Evolutionary conservation across 2,329 filamentous ascomycete species (phyloP), one percentile per base, ranked within the genome.

Genomic region (Penicillium sp.): DNA sequence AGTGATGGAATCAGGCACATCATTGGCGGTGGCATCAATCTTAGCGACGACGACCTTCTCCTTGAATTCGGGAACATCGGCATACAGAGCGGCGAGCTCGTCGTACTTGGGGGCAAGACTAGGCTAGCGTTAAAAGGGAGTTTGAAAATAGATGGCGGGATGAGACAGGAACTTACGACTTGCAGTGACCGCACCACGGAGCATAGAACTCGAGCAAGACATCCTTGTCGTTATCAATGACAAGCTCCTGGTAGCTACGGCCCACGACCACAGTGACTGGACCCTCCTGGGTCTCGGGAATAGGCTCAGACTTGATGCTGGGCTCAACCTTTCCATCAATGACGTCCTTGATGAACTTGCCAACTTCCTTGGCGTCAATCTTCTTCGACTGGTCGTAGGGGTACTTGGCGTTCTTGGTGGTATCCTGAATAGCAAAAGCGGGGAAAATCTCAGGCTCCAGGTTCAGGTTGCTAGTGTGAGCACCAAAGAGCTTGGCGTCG

Each of bases 121-220:
- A 55, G 27, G 53, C 54, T 12, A 44, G 7, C 4, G 46, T 54
- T 40, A 54, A 46, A 35, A 37, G 20, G 22, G 18, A 26, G 15
- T 18, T 6, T 31, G 15, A 49, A 22, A 40, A 18, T 18, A 29
- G 27, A 37, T 18, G 23, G 51, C 4, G 23, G 29, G 6, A 26
- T 6, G 12, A 22, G 8, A 40, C 20, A 18, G 6, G 29, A 9
- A 74, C 78, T 71, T 74, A 81, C 78, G 84, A 79, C 75, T 87
- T 87, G 84, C 85, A 88, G 77, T 88, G 85, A 72, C 85, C 85
- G 68, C 85, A 88, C 85, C 85, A 88, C 62, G 94, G 94, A 57
- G 94, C 94, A 81, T 99, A 99, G 82, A 96, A 97, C 82, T 99
- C 94, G 62, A 99, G 79, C 65, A 99, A 85, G 56, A 99, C 94